A percentile compares a stretch with the other conserved stretches of the same genome.
phyloP scores from a whole-genome alignment of 768 basidiomycete species.

The Rhizopogon rudus region DNA sequence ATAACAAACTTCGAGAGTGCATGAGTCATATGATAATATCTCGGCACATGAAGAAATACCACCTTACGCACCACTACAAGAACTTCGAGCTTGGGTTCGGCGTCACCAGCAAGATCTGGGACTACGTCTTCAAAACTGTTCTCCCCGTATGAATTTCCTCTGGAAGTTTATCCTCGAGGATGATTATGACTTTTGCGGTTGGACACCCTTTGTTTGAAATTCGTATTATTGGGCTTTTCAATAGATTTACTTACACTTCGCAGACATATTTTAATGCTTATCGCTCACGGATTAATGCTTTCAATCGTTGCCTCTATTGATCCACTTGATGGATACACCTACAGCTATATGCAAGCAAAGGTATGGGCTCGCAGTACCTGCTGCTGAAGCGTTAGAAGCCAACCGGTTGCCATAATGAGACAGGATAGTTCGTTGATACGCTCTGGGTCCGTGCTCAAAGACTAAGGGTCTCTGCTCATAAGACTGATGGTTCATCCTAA shows the following conservation, averaged over 20 bases:
- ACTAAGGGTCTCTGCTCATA: no score
- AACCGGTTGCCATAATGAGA: no score
- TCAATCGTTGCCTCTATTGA: not conserved
- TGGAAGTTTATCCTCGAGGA: not conserved
- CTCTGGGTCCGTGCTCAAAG: no score
- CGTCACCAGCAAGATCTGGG: constrained; percentile 97
- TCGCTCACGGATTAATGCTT: not conserved
- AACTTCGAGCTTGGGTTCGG: constrained; percentile 98
- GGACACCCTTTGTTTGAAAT: not conserved
- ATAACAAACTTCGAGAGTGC: not conserved
- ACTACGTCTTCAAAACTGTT: constrained; percentile 83
- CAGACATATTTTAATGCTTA: not conserved
- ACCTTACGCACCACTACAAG: constrained; percentile 97
- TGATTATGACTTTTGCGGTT: not conserved
- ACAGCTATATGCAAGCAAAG: not conserved
- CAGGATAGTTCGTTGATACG: no score
- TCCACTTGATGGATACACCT: not conserved
- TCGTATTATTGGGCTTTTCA: not conserved
- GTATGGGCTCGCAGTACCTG: no score
- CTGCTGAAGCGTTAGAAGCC: no score
- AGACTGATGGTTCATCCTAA: not conserved
- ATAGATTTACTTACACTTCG: not conserved
- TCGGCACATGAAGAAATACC: constrained; percentile 92
- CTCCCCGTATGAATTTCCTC: constrained; percentile 46
- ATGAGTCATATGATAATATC: constrained; percentile 3